These are phyloP conservation scores for Parasarocladium wereldwijsianum DNA, from an alignment of 2,329 filamentous ascomycete genomes.

Conservation along the genomic window DNA sequence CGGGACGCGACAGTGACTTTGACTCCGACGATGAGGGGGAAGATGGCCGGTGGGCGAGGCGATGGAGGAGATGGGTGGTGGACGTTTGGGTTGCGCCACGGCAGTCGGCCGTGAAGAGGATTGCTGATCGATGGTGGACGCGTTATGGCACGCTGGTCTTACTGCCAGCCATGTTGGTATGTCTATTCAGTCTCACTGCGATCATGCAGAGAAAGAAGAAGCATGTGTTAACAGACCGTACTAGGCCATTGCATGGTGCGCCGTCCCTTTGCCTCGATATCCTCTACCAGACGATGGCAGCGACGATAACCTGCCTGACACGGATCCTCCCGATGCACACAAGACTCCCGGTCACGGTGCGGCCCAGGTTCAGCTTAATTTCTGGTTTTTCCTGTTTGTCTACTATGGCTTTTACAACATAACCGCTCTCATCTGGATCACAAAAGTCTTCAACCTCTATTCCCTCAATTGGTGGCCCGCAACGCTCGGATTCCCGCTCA, in stretches of 20 bases:
- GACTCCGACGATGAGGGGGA: constrained; percentile 10
- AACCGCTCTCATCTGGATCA: constrained; percentile 55
- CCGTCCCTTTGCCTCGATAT: constrained; percentile 51
- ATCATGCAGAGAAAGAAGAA: constrained; percentile 1
- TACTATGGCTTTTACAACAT: constrained; percentile 58
- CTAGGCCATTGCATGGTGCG: constrained; percentile 49
- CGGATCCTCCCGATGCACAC: constrained; percentile 14
- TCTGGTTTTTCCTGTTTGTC: constrained; percentile 57
- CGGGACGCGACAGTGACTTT: constrained; percentile 14
- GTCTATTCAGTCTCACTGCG: constrained; percentile 14
- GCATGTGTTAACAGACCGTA: background rate
- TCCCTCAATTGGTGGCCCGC: constrained; percentile 58
- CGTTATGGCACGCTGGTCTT: constrained; percentile 46
- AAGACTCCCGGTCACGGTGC: constrained; percentile 46
- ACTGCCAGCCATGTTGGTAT: constrained; percentile 43
- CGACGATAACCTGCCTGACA: constrained; percentile 8
- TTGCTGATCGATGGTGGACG: constrained; percentile 49
- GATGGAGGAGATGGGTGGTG: constrained; percentile 22
- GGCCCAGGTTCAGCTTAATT: constrained; percentile 49
- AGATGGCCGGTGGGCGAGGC: constrained; percentile 16
- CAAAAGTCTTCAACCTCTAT: constrained; percentile 58
- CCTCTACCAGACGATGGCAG: constrained; percentile 26
- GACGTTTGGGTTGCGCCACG: constrained; percentile 48
- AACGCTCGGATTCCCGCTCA: constrained; percentile 48
- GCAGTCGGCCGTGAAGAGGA: constrained; percentile 39